Conservation (phyloP, 495 filamentous ascomycete genomes). For the Penicillium manginii region DNA sequence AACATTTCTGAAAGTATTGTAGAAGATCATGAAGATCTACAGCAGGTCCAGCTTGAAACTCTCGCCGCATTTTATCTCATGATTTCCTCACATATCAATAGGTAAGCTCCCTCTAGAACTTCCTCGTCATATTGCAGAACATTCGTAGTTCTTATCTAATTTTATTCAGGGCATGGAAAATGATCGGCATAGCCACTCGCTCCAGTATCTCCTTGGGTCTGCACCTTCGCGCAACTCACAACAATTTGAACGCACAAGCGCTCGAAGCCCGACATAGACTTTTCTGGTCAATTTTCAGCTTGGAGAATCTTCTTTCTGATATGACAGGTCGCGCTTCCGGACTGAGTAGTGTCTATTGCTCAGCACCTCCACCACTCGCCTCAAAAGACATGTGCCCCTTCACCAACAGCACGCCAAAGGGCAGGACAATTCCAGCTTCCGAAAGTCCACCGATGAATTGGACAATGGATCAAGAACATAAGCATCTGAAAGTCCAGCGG, state of each 20-base stretch:
- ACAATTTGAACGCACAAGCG: slow-evolving; percentile 26
- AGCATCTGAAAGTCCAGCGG: background rate
- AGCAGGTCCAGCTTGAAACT: slow-evolving; percentile 20
- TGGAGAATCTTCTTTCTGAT: slow-evolving; percentile 51
- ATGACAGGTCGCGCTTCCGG: slow-evolving; percentile 56
- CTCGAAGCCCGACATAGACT: slow-evolving; percentile 53
- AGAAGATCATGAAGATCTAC: slow-evolving; percentile 12
- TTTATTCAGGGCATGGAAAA: slow-evolving; percentile 55
- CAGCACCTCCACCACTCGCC: background rate
- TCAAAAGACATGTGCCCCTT: background rate
- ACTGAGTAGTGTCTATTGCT: slow-evolving; percentile 29
- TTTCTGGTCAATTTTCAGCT: slow-evolving; percentile 56
- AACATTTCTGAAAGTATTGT: slow-evolving; percentile 8
- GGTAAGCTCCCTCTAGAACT: background rate
- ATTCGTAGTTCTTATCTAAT: slow-evolving; percentile 29
- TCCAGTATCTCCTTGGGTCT: slow-evolving; percentile 53
- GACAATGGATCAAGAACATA: background rate
- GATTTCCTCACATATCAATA: background rate
- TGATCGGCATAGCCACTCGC: slow-evolving; percentile 55
- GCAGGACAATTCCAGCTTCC: background rate
- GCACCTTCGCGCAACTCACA: slow-evolving; percentile 50
- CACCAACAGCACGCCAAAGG: background rate
- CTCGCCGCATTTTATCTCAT: slow-evolving; percentile 51
- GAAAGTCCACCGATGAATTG: background rate
- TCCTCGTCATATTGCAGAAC: background rate